Evolutionary conservation across 2,329 filamentous ascomycete genomes (phyloP).

Genomic region (Hawksworthiomyces lignivorus): DNA sequence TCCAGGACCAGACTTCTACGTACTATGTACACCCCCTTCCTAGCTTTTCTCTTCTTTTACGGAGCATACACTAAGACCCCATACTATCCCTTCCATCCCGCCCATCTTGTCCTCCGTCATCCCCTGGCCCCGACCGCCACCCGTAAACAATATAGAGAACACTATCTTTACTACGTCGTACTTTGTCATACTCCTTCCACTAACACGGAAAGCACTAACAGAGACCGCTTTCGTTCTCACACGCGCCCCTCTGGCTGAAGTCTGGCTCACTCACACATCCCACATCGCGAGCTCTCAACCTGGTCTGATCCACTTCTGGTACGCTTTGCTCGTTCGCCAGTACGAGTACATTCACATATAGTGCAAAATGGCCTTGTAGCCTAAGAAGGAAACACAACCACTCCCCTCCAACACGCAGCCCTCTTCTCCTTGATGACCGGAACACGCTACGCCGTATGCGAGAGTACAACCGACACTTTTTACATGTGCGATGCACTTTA

Average conservation of each 20-base stretch:
- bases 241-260: too few relatives aligned
- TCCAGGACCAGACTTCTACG: conserved; percentile 7
- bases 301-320: conserved; percentile 15
- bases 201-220: too few relatives aligned
- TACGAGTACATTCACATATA: too few relatives aligned
- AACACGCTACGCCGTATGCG: too few relatives aligned
- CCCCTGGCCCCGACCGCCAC: conserved; percentile 14
- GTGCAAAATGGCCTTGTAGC: conserved; percentile 19
- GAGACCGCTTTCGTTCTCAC: too few relatives aligned
- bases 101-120: conserved; percentile 5
- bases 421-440: too few relatives aligned
- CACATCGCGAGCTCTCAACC: conserved; percentile 13
- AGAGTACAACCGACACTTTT: too few relatives aligned
- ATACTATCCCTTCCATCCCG: conserved; percentile 1
- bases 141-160: conserved; percentile 1
- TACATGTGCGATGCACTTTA: too few relatives aligned
- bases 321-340: conserved; percentile 3
- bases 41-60: background rate
- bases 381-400: background rate
- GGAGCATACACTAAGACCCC: conserved; percentile 1
- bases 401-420: too few relatives aligned
- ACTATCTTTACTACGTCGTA: too few relatives aligned
- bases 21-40: conserved; percentile 4
- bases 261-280: conserved; percentile 7
- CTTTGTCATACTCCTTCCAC: too few relatives aligned